A percentile compares a stretch with the other conserved stretches of the same genome.
Conservation (phyloP, 2,329 filamentous ascomycete species). For the Aplosporella prunicola region DNA sequence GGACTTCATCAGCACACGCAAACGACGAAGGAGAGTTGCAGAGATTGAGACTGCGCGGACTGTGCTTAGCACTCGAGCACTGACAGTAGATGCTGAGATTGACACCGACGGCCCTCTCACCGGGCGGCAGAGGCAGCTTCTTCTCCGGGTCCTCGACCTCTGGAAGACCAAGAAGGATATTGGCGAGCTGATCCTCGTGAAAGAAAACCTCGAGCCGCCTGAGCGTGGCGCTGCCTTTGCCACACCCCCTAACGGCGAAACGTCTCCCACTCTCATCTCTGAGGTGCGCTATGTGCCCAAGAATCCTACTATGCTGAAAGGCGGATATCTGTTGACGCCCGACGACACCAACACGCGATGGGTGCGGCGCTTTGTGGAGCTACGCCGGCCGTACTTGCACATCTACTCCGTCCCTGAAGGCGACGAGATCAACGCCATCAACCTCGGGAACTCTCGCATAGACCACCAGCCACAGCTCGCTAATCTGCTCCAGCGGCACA, state of each 20-base stretch:
- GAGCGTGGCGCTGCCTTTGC: constrained; percentile 46
- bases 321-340: constrained; percentile 78
- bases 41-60: constrained; percentile 72
- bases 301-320: constrained; percentile 63
- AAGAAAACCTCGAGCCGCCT: constrained; percentile 56
- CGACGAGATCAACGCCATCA: constrained; percentile 83
- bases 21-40: constrained; percentile 61
- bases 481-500: constrained; percentile 48
- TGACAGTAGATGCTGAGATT: constrained; percentile 14
- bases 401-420: constrained; percentile 77
- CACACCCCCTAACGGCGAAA: constrained; percentile 31
- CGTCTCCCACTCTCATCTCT: constrained; percentile 58
- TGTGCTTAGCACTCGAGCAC: constrained; percentile 47
- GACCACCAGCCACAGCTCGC: constrained; percentile 87
- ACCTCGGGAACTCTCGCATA: constrained; percentile 78
- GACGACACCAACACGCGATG: constrained; percentile 74
- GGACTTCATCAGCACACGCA: constrained; percentile 70
- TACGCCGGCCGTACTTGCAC: constrained; percentile 84
- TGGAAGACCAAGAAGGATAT: constrained; percentile 46
- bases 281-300: constrained; percentile 71
- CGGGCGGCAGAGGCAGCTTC: constrained; percentile 31
- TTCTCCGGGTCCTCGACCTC: constrained; percentile 50
- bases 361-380: constrained; percentile 87
- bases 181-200: constrained; percentile 37
- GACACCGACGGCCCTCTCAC: constrained; percentile 16